These are phyloP conservation scores for Penicillium daleae DNA, from an alignment of 495 filamentous ascomycete species.

Conservation along the genomic window DNA sequence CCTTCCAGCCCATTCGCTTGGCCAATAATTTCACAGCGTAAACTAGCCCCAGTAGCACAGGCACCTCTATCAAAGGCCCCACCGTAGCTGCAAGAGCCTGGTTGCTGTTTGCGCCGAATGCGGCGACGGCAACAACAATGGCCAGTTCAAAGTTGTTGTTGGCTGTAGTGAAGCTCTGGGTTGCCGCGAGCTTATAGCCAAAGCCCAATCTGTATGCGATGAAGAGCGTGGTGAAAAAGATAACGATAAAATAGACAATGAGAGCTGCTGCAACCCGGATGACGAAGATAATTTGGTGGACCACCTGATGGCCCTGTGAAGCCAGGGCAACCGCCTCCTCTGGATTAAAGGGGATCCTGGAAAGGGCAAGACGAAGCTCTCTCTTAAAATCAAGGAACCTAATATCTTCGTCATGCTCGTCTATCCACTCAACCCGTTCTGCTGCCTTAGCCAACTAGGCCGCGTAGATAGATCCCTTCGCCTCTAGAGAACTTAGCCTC, in stretches of 20 bases:
- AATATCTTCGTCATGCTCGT: too few species aligned
- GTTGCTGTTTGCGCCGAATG: constrained; percentile 77
- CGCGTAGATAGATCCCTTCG: too few species aligned
- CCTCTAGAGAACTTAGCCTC: too few species aligned
- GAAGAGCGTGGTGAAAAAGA: constrained; percentile 71
- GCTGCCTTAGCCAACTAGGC: too few species aligned
- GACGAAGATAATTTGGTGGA: constrained; percentile 83
- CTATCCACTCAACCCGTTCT: too few species aligned
- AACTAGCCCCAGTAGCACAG: constrained; percentile 79
- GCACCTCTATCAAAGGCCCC: constrained; percentile 90
- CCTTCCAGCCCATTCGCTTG: constrained; percentile 25
- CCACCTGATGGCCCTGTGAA: constrained; percentile 75
- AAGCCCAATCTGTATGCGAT: constrained; percentile 64
- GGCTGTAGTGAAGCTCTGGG: constrained; percentile 91
- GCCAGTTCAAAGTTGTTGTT: constrained; percentile 96
- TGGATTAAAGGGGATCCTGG: constrained; percentile 37
- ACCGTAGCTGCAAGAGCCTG: constrained; percentile 90
- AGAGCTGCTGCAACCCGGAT: constrained; percentile 79
- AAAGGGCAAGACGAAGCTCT: constrained; percentile 45
- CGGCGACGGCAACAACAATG: constrained; percentile 87
- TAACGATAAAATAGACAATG: constrained; percentile 74
- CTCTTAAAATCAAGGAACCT: too few species aligned
- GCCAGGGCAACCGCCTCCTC: too few species aligned
- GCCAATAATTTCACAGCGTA: constrained; percentile 65
- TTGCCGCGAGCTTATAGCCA: constrained; percentile 70